These are phyloP conservation scores for Penicillium malachiteum DNA, from an alignment of 495 filamentous ascomycete genomes.

Conservation along the genomic window DNA sequence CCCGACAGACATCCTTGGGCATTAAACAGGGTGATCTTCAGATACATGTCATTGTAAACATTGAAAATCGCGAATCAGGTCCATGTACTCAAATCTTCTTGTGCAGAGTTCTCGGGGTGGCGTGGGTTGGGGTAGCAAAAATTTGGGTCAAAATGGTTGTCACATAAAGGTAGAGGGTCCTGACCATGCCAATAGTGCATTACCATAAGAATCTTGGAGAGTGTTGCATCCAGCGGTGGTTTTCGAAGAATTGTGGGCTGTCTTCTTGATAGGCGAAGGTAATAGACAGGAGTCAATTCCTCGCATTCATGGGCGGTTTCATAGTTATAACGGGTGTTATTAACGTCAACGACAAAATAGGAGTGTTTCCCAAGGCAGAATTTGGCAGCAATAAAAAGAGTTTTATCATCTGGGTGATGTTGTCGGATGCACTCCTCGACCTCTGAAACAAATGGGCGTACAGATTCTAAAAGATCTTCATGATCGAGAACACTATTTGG, in stretches of 20 bases:
- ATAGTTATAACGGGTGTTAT: constrained; percentile 19
- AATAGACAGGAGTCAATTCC: constrained; percentile 11
- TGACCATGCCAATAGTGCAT: constrained; percentile 16
- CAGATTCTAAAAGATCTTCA: constrained; percentile 8
- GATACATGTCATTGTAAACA: too few relatives aligned
- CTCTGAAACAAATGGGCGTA: constrained; percentile 10
- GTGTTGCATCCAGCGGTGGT: neutral
- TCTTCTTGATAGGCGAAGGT: constrained; percentile 15
- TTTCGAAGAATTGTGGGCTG: constrained; percentile 4
- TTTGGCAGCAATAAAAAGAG: constrained; percentile 12
- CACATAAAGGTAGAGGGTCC: constrained; percentile 17
- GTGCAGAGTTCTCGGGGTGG: too few relatives aligned
- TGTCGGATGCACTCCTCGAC: constrained; percentile 5
- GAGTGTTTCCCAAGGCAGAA: constrained; percentile 10
- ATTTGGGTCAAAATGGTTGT: constrained; percentile 1
- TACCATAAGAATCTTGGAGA: constrained; percentile 5
- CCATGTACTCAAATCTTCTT: too few relatives aligned
- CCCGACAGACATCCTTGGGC: too few relatives aligned
- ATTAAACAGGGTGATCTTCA: too few relatives aligned
- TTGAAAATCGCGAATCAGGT: too few relatives aligned
- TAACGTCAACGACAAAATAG: constrained; percentile 17
- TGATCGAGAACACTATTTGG: constrained; percentile 16
- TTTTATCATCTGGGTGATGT: neutral
- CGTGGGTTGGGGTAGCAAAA: too few relatives aligned
- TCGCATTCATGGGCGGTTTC: constrained; percentile 13